Conservation (phyloP, 768 basidiomycete genomes). For the Tremella mesenterica region DNA sequence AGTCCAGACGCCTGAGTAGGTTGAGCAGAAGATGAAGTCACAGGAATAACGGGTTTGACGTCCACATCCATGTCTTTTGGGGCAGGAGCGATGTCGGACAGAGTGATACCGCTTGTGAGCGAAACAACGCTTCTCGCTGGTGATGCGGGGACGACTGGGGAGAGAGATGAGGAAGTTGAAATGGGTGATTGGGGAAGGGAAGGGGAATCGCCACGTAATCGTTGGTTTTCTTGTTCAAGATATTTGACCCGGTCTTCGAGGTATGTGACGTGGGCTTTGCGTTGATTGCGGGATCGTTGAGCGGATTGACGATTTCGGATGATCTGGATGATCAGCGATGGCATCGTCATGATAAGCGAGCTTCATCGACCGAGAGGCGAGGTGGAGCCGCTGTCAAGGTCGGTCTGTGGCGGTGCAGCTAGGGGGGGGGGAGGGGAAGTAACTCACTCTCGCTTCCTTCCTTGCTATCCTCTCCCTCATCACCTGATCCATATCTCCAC, state of each 20-base stretch:
- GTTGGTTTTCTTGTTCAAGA: conserved; percentile 19
- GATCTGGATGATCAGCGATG: conserved; percentile 51
- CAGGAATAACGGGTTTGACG: conserved; percentile 21
- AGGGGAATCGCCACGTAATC: conserved; percentile 3
- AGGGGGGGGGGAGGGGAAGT: not conserved
- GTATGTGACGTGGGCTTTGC: conserved; percentile 68
- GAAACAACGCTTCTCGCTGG: conserved; percentile 19
- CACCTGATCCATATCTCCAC: conserved; percentile 13
- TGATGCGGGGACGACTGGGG: conserved; percentile 4
- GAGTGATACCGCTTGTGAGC: conserved; percentile 24
- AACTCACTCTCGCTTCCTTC: conserved; percentile 31
- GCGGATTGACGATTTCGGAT: conserved; percentile 89
- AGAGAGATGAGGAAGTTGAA: not conserved
- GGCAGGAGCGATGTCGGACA: conserved; percentile 29
- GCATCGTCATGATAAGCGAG: not conserved
- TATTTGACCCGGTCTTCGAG: conserved; percentile 59
- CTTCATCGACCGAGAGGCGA: not conserved
- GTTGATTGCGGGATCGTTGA: conserved; percentile 81
- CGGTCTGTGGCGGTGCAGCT: no score
- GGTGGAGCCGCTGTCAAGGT: no score
- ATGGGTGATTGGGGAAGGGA: not conserved
- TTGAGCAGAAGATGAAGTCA: not conserved
- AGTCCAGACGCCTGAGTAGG: no score
- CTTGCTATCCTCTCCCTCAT: conserved; percentile 20
- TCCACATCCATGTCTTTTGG: conserved; percentile 21